Percentiles rank a stretch among this genome's conserved stretches.
Conservation (phyloP, 495 filamentous ascomycete genomes). For the Aspergillus indologenus region DNA sequence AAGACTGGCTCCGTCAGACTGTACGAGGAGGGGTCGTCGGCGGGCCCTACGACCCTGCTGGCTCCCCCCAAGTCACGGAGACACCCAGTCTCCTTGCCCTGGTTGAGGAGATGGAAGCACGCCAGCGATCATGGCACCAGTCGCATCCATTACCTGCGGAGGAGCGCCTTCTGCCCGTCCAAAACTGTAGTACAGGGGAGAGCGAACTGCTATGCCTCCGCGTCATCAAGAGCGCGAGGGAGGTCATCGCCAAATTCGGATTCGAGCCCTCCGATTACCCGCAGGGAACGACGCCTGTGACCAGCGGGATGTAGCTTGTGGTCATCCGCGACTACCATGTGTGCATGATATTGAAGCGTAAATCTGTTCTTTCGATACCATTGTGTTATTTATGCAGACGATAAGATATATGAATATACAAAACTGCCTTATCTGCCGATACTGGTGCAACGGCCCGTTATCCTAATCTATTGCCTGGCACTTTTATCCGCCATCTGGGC, state of each 20-base stretch:
- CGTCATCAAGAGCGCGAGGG: constrained; percentile 36
- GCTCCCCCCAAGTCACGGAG: constrained; percentile 21
- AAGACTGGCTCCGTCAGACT: constrained; percentile 37
- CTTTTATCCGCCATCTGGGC: no score
- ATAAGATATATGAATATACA: neutral
- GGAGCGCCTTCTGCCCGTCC: constrained; percentile 8
- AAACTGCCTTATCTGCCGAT: neutral
- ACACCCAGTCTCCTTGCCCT: constrained; percentile 35
- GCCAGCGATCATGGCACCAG: constrained; percentile 42
- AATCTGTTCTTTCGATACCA: neutral
- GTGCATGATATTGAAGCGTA: neutral
- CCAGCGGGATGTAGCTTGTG: neutral
- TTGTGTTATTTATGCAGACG: neutral
- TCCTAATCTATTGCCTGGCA: no score
- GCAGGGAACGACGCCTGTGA: constrained; percentile 21
- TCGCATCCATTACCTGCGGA: constrained; percentile 21
- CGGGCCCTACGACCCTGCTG: constrained; percentile 23
- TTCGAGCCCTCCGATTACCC: constrained; percentile 43
- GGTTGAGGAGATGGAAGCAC: constrained; percentile 40
- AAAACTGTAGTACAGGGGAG: constrained; percentile 19
- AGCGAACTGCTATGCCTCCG: constrained; percentile 37
- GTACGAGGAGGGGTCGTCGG: constrained; percentile 41
- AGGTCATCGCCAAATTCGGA: constrained; percentile 40
- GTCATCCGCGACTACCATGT: neutral
- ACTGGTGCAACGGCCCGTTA: no score